phyloP scores from a whole-genome alignment of 768 basidiomycete genomes.

The Podaxis pistillaris region DNA sequence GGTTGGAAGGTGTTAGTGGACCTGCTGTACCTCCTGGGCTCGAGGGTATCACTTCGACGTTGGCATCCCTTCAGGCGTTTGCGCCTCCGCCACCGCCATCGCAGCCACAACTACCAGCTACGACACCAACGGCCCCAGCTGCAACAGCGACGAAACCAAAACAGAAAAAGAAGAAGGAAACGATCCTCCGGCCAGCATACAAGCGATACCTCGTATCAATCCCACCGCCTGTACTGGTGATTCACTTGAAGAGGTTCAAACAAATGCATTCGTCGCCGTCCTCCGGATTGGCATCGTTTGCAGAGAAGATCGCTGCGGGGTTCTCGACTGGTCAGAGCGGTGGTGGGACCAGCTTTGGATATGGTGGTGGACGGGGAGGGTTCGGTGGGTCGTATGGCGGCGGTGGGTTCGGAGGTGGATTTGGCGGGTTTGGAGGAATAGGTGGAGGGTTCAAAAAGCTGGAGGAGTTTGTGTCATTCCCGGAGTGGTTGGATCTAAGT shows the following conservation, averaged over 20 bases:
- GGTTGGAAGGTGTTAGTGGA: not conserved
- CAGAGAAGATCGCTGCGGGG: not conserved
- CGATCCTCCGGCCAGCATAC: constrained; percentile 80
- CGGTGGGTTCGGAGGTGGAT: not conserved
- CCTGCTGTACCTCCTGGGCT: constrained; percentile 3
- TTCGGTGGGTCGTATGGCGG: not conserved
- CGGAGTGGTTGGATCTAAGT: constrained; percentile 78
- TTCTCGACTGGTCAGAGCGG: constrained; percentile 1
- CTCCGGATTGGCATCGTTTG: constrained; percentile 2
- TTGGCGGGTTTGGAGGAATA: constrained; percentile 8
- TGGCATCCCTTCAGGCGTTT: not conserved
- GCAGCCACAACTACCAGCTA: constrained; percentile 1
- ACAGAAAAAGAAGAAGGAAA: constrained; percentile 47
- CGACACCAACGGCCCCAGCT: not conserved
- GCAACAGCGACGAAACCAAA: constrained; percentile 19
- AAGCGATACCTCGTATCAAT: constrained; percentile 91
- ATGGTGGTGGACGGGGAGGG: not conserved
- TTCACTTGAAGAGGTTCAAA: constrained; percentile 95
- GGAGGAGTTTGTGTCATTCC: constrained; percentile 90
- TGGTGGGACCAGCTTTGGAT: constrained; percentile 5
- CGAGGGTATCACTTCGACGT: not conserved
- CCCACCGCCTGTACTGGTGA: constrained; percentile 84
- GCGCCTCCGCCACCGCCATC: not conserved
- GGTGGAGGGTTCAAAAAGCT: constrained; percentile 75
- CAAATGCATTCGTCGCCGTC: constrained; percentile 73